A percentile compares a stretch with the other conserved stretches of the same genome.
These are phyloP conservation scores for Fusarium gaditjirri DNA, from an alignment of 2,329 filamentous ascomycete genomes.

Conservation along the genomic window DNA sequence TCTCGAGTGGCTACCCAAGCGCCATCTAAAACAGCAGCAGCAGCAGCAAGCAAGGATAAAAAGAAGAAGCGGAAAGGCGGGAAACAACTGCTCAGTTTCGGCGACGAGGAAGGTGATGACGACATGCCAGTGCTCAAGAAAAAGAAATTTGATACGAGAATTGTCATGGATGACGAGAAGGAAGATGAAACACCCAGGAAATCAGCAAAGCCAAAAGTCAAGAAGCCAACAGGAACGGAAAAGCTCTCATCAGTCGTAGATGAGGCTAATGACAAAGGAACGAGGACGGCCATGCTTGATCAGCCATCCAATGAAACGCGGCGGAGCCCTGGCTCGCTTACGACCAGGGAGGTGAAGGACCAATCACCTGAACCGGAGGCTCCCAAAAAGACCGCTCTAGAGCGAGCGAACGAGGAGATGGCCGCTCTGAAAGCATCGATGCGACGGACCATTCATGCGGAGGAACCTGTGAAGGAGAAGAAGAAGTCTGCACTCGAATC, in stretches of 20 bases:
- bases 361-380: constrained; percentile 43
- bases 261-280: constrained; percentile 7
- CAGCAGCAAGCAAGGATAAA: constrained; percentile 60
- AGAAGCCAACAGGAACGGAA: constrained; percentile 45
- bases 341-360: constrained; percentile 26
- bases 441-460: constrained; percentile 69
- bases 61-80: constrained; percentile 78
- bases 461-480: constrained; percentile 62
- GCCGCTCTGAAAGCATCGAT: constrained; percentile 84
- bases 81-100: constrained; percentile 83
- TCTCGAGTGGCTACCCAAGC: constrained; percentile 65
- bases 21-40: constrained; percentile 50
- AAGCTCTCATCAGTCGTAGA: constrained; percentile 28
- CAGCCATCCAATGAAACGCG: constrained; percentile 15
- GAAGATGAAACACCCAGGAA: constrained; percentile 47
- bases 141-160: constrained; percentile 80
- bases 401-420: constrained; percentile 82
- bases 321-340: constrained; percentile 23
- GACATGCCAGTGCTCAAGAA: constrained; percentile 74
- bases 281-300: background rate
- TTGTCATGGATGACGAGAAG: constrained; percentile 68
- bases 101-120: constrained; percentile 70
- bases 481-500: constrained; percentile 76
- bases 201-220: constrained; percentile 42
- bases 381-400: constrained; percentile 64